A percentile compares a stretch with the other conserved stretches of the same genome.
These are phyloP conservation scores for Elymus sibiricus DNA, from an alignment of 176 grass and related monocot species.

Conservation along the genomic window DNA sequence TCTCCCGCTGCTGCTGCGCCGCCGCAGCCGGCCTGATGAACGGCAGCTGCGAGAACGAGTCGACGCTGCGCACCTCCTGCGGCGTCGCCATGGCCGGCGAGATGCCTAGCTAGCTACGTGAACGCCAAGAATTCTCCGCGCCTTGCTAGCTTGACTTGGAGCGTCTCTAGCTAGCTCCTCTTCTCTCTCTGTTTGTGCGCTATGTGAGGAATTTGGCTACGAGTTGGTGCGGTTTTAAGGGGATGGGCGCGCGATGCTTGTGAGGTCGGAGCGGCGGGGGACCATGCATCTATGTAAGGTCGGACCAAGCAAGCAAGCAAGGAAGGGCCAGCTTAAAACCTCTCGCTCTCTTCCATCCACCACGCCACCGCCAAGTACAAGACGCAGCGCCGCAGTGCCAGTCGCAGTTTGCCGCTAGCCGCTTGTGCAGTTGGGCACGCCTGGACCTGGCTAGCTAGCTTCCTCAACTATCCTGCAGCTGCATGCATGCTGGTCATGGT, in stretches of 20 bases:
- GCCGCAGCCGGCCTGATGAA: conserved; percentile 41
- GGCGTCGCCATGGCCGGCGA: conserved; percentile 48
- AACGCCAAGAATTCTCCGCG: neutral
- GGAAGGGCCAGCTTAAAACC: conserved; percentile 27
- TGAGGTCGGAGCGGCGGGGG: neutral
- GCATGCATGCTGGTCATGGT: neutral
- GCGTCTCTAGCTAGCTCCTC: neutral
- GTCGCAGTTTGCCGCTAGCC: conserved; percentile 41
- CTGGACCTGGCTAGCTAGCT: neutral
- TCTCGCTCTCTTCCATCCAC: neutral
- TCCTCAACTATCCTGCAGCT: neutral
- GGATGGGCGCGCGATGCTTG: conserved; percentile 24
- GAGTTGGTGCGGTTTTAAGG: conserved; percentile 63
- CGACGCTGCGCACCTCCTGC: conserved; percentile 53
- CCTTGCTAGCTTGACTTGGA: neutral
- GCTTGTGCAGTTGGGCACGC: neutral
- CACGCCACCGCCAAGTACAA: conserved; percentile 33
- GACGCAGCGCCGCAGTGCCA: conserved; percentile 38
- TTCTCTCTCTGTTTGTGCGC: neutral
- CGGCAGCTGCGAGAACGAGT: conserved; percentile 89
- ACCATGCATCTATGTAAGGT: no score
- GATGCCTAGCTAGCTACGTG: neutral
- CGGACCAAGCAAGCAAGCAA: neutral
- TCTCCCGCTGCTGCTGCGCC: conserved; percentile 13
- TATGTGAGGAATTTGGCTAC: conserved; percentile 31